Evolutionary conservation across 768 basidiomycete genomes (phyloP).

Genomic region (Russula griseocarnosa): DNA sequence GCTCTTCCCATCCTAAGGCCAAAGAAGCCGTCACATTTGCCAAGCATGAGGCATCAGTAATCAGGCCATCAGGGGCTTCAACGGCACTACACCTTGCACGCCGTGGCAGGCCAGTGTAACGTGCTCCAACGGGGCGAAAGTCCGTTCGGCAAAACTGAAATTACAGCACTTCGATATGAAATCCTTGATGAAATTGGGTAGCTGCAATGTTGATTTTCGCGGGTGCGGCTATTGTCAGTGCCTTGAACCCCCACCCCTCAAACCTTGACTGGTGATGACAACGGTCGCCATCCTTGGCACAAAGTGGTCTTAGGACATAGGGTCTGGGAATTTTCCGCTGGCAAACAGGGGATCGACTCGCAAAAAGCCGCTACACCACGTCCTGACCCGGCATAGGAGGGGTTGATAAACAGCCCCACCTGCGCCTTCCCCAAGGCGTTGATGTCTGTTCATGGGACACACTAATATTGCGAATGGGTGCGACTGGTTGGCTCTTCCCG

Average conservation of each 20-base stretch:
- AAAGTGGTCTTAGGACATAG: background rate
- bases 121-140: background rate
- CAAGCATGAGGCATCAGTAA: conserved; percentile 6
- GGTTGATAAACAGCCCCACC: background rate
- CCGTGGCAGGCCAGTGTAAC: background rate
- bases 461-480: background rate
- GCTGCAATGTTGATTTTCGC: background rate
- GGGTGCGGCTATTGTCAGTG: background rate
- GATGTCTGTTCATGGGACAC: background rate
- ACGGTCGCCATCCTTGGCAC: background rate
- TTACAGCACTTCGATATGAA: background rate
- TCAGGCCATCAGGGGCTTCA: background rate
- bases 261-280: background rate
- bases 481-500: background rate
- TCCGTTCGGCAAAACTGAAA: background rate
- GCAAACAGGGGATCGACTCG: background rate
- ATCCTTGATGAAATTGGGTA: background rate
- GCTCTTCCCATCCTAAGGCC: background rate
- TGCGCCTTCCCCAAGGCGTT: background rate
- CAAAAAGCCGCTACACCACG: background rate
- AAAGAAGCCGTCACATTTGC: background rate
- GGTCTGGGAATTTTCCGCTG: background rate
- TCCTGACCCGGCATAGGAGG: background rate
- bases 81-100: background rate
- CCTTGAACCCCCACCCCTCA: background rate